These are phyloP conservation scores for Candida sanyiensis DNA, from an alignment of 805 yeast species.

Conservation along the genomic window DNA sequence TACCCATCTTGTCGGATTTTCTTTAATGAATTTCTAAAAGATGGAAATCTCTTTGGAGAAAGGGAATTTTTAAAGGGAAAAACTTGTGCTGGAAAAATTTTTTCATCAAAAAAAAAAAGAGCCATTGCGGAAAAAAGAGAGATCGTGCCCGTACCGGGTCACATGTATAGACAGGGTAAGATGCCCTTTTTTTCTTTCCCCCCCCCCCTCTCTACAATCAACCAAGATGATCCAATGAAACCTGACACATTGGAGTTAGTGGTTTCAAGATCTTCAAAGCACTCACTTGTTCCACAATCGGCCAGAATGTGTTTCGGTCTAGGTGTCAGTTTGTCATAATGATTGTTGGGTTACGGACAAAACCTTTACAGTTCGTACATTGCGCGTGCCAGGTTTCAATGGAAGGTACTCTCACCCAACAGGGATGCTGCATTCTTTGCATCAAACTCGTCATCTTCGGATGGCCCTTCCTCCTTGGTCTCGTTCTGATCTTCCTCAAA, in stretches of 20 bases:
- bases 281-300: no score
- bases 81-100: conserved; percentile 9
- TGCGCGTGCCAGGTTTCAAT: no score
- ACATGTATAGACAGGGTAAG: conserved; percentile 1
- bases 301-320: no score
- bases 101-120: conserved; percentile 11
- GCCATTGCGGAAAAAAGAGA: not conserved
- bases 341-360: not conserved
- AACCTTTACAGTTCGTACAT: no score
- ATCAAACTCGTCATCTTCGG: conserved; percentile 45
- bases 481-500: conserved; percentile 12
- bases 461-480: conserved; percentile 20
- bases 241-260: no score
- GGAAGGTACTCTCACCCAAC: conserved; percentile 71
- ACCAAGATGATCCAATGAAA: no score
- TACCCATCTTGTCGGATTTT: conserved; percentile 27
- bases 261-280: no score
- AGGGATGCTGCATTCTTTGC: conserved; percentile 81
- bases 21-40: conserved; percentile 13
- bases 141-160: conserved; percentile 5
- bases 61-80: conserved; percentile 6
- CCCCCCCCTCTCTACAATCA: no score
- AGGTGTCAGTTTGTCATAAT: no score
- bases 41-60: conserved; percentile 7
- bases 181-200: no score